Evolutionary conservation across 495 filamentous ascomycete genomes (phyloP), one percentile per base, ranked within the genome.

Genomic region (Aspergillus incahuasiensis): DNA sequence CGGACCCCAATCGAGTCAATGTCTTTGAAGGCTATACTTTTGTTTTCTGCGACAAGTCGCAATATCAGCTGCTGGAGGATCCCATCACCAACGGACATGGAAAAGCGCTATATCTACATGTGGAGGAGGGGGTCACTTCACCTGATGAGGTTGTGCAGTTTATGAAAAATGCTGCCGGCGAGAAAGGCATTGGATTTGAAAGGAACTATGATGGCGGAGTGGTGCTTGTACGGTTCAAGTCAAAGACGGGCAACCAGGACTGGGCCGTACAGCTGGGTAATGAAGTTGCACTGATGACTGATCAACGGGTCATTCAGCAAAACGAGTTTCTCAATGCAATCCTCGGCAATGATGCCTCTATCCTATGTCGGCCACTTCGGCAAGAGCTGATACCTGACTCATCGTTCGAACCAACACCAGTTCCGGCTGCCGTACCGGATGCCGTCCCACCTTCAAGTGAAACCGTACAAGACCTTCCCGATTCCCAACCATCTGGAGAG

Each of bases 281-380:
- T 21, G 70, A 83, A 4, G 81, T 92, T 41, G 87, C 90, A 6
- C 61, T 83, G 24, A 76, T 77, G 42, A 81, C 92, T 15, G 87
- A 90, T 54, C 90, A 92, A 62, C 83, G 89, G 4, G 83, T 92
- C 19, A 85, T 97, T 45, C 86, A 92, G 52, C 94, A 97, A 67
- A 90, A 86, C 46, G 92, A 96, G 58, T 96, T 98, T 57, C 77
- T 98, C 8, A 91, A 96, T 70, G 89, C 89, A 3, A 96, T 98
- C 45, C 68, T 97, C 16, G 83, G 72, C 11, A 86, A 85, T 51
- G 86, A 97, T 73, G 82, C 88, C 4, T 84, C 79, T 52, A 71
- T 77, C 22, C 72, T 97, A 16, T 82, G 86, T 54, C 81, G 81
- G 34, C 78, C 84, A 2, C 79, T 95, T 1, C 67, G 58, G 16